Percentiles rank a stretch among this genome's conserved stretches.
Conservation (phyloP, 164 flowering plant genomes). For the Vitis rupestris region DNA sequence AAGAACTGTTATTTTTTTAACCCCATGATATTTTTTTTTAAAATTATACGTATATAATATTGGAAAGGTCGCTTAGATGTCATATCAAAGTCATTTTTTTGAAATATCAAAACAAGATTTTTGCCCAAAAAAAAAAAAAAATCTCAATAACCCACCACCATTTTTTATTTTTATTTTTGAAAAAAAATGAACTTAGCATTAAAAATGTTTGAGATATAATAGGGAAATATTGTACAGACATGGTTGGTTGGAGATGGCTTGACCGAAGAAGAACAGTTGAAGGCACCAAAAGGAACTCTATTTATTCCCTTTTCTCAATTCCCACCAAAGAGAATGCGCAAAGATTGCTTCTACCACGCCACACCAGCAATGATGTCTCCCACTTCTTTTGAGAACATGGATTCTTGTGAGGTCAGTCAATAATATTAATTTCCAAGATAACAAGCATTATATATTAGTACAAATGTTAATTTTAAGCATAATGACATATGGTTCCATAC, state of each 20-base stretch:
- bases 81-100: too few species aligned
- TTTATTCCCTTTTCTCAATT: conserved; percentile 58
- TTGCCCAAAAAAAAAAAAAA: too few species aligned
- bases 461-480: too few species aligned
- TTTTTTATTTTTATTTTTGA: not conserved
- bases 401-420: conserved; percentile 58
- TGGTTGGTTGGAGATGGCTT: conserved; percentile 42
- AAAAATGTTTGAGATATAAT: too few species aligned
- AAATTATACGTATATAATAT: too few species aligned
- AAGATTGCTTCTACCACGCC: conserved; percentile 48
- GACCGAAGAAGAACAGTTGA: conserved; percentile 27
- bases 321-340: conserved; percentile 42
- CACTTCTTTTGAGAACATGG: conserved; percentile 41
- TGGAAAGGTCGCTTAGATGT: too few species aligned
- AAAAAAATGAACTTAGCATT: not conserved
- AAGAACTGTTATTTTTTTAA: too few species aligned
- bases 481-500: too few species aligned
- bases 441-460: too few species aligned
- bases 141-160: too few species aligned
- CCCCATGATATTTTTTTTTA: too few species aligned
- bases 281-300: conserved; percentile 43
- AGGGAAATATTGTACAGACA: conserved; percentile 12
- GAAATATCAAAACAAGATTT: too few species aligned
- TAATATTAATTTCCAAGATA: not conserved
- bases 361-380: conserved; percentile 62